Percentiles rank a stretch among this genome's conserved stretches.
phyloP scores from a whole-genome alignment of 139 green algal genomes.

The Spirogloea muscicola region DNA sequence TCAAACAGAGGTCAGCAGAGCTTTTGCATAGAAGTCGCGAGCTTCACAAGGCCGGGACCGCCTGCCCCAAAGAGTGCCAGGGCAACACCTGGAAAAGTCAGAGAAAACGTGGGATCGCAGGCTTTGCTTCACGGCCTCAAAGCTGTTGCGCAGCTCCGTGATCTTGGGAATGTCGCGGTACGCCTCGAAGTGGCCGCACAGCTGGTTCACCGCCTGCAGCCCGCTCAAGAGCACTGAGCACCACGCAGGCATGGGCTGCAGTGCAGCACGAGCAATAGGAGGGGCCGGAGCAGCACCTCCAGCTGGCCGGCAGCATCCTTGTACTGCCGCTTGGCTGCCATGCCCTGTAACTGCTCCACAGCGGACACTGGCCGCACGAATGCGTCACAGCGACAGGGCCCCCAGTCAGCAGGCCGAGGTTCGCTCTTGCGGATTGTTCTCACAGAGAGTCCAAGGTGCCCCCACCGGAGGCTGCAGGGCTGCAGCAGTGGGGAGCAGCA shows the following conservation, averaged over 20 bases:
- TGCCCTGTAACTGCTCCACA: slow-evolving; percentile 52
- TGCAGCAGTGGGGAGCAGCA: background rate
- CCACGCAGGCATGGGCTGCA: background rate
- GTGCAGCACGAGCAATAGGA: background rate
- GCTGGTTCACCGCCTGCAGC: slow-evolving; percentile 78
- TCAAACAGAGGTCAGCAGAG: no score
- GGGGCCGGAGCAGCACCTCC: slow-evolving; percentile 47
- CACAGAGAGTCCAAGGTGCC: background rate
- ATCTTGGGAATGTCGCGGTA: slow-evolving; percentile 82
- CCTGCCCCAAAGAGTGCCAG: background rate
- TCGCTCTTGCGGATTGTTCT: background rate
- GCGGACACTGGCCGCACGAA: slow-evolving; percentile 40
- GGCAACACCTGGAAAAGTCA: slow-evolving; percentile 54
- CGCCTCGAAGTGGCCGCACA: slow-evolving; percentile 82
- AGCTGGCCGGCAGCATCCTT: slow-evolving; percentile 83
- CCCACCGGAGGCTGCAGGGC: background rate
- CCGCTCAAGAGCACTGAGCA: background rate
- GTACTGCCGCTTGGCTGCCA: slow-evolving; percentile 69
- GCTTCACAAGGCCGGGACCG: background rate
- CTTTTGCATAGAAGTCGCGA: background rate
- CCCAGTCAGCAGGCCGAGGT: background rate
- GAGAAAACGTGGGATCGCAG: slow-evolving; percentile 54
- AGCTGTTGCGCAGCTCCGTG: slow-evolving; percentile 62
- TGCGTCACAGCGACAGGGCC: background rate
- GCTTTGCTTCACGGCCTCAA: slow-evolving; percentile 49